A percentile compares a stretch with the other conserved stretches of the same genome.
Conservation (phyloP, 2,329 filamentous ascomycete species). For the Pleurostoma richardsiae region DNA sequence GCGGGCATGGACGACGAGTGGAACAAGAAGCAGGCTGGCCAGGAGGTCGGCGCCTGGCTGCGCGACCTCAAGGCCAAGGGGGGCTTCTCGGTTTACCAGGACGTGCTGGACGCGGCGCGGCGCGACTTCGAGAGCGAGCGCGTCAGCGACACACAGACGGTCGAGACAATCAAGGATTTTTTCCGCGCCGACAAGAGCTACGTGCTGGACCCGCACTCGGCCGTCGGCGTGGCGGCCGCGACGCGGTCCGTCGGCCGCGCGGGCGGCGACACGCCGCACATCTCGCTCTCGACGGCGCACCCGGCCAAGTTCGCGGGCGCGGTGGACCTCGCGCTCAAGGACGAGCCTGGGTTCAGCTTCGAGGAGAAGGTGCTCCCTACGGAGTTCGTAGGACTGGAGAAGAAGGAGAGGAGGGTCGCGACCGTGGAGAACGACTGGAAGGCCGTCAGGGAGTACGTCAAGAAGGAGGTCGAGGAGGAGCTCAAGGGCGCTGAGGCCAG, state of each 20-base stretch:
- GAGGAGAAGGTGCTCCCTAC: conserved; percentile 67
- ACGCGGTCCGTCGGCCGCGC: conserved; percentile 59
- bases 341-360: conserved; percentile 71
- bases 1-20: conserved; percentile 59
- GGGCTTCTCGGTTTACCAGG: conserved; percentile 73
- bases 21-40: conserved; percentile 65
- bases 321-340: conserved; percentile 72
- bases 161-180: conserved; percentile 57
- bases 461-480: conserved; percentile 66
- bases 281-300: conserved; percentile 89
- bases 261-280: conserved; percentile 55
- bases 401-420: conserved; percentile 69
- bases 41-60: conserved; percentile 76
- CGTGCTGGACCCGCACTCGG: conserved; percentile 88
- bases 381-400: conserved; percentile 76
- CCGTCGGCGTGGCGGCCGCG: conserved; percentile 78
- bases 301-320: conserved; percentile 90
- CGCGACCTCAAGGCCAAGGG: conserved; percentile 73
- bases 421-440: conserved; percentile 68
- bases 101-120: conserved; percentile 67
- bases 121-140: conserved; percentile 77
- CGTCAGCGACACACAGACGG: conserved; percentile 60
- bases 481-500: conserved; percentile 26
- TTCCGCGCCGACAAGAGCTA: conserved; percentile 51
- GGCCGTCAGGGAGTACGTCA: conserved; percentile 70